Conservation (phyloP, 1,139 yeast genomes). For the Kurtzmaniella quercitrusa region DNA sequence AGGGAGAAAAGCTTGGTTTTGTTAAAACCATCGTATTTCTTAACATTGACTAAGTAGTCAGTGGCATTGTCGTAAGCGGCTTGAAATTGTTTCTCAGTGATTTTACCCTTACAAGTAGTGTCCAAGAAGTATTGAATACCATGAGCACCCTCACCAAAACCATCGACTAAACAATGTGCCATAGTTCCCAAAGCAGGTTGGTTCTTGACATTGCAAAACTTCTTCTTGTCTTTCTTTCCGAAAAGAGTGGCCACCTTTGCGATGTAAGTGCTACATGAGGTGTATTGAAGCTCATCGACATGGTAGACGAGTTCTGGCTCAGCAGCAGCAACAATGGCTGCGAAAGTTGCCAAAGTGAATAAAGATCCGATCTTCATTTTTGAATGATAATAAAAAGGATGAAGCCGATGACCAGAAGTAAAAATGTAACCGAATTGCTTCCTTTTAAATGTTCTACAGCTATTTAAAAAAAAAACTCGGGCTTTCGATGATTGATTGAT, state of each 20-base stretch:
- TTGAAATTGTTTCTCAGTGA: conserved; percentile 26
- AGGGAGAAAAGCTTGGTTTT: conserved; percentile 22
- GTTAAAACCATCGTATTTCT: conserved; percentile 25
- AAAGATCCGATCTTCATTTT: conserved; percentile 2
- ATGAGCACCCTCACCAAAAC: conserved; percentile 15
- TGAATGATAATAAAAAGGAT: neutral
- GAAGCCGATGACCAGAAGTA: neutral
- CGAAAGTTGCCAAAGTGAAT: neutral
- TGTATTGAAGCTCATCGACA: conserved; percentile 15
- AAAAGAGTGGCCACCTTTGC: conserved; percentile 24
- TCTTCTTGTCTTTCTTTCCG: conserved; percentile 21
- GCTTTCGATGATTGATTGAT: conserved; percentile 4
- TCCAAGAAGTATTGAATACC: conserved; percentile 24
- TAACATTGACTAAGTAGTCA: conserved; percentile 21
- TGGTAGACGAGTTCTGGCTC: conserved; percentile 14
- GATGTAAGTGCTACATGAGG: conserved; percentile 27
- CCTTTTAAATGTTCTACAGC: neutral
- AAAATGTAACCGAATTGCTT: neutral
- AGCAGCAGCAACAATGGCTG: conserved; percentile 2
- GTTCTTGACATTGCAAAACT: conserved; percentile 27
- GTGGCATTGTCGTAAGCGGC: conserved; percentile 40
- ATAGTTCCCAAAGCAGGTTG: conserved; percentile 39
- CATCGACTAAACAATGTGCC: conserved; percentile 29
- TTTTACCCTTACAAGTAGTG: conserved; percentile 20
- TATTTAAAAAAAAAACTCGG: no score